phyloP scores from a whole-genome alignment of 768 basidiomycete genomes.

The Phlegmacium glaucopus region DNA sequence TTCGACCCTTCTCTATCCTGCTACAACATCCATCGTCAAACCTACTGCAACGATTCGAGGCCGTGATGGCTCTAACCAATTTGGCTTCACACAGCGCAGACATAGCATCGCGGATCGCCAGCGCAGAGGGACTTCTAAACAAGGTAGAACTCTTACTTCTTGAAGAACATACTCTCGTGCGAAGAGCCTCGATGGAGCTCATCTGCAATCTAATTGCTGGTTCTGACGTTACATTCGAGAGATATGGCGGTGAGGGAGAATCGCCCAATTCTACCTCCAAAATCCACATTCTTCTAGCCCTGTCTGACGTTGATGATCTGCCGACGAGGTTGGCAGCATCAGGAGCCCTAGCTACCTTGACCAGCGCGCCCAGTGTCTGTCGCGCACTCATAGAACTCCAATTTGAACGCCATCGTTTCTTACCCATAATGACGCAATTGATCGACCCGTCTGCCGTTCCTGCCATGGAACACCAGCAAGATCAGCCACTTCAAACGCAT shows the following conservation, averaged over 20 bases:
- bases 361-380: slow-evolving; percentile 59
- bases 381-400: slow-evolving; percentile 60
- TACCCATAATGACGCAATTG: slow-evolving; percentile 65
- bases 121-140: slow-evolving; percentile 54
- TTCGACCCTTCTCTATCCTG: slow-evolving; percentile 74
- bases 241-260: slow-evolving; percentile 51
- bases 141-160: slow-evolving; percentile 72
- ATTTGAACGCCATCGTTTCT: slow-evolving; percentile 55
- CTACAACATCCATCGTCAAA: slow-evolving; percentile 66
- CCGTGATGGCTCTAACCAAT: slow-evolving; percentile 95
- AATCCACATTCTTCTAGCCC: slow-evolving; percentile 77
- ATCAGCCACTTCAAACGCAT: slow-evolving; percentile 37
- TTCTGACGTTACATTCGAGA: slow-evolving; percentile 71
- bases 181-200: slow-evolving; percentile 87
- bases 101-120: slow-evolving; percentile 64
- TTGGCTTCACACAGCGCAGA: slow-evolving; percentile 74
- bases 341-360: slow-evolving; percentile 83
- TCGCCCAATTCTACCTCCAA: slow-evolving; percentile 45
- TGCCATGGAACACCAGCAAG: slow-evolving; percentile 27
- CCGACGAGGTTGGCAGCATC: slow-evolving; percentile 87
- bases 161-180: slow-evolving; percentile 78
- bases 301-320: slow-evolving; percentile 84
- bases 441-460: slow-evolving; percentile 52
- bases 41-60: slow-evolving; percentile 86
- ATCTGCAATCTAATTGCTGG: slow-evolving; percentile 87